Conservation (phyloP, 495 filamentous ascomycete genomes). For the Gamarada debralockiae region DNA sequence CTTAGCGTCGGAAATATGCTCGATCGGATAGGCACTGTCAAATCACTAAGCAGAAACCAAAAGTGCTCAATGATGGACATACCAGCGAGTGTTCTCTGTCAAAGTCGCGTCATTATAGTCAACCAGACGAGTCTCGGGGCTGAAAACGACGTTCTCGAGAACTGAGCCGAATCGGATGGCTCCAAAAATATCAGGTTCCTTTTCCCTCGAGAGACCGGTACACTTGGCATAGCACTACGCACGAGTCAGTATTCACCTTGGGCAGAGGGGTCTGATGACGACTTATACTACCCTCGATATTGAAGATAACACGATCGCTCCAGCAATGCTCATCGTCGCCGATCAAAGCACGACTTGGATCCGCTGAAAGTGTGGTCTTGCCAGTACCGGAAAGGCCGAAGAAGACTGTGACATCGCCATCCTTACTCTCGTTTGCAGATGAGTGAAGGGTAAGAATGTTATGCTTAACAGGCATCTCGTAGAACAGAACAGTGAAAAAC, state of each 20-base stretch:
- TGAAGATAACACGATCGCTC: constrained; percentile 95
- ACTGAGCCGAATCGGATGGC: constrained; percentile 97
- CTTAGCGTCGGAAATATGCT: constrained; percentile 98
- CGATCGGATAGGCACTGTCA: constrained; percentile 98
- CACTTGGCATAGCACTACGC: constrained; percentile 89
- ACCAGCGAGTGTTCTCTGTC: constrained; percentile 97
- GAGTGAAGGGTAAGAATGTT: constrained; percentile 97
- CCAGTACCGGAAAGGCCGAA: constrained; percentile 99
- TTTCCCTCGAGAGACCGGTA: constrained; percentile 95
- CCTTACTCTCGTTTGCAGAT: constrained; percentile 83
- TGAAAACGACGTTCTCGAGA: constrained; percentile 97
- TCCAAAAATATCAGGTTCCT: constrained; percentile 97
- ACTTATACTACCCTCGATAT: constrained; percentile 85
- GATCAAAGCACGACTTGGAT: constrained; percentile 92
- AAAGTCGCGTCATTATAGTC: constrained; percentile 94
- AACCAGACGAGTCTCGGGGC: constrained; percentile 81
- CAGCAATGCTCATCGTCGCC: constrained; percentile 99
- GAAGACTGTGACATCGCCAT: constrained; percentile 97
- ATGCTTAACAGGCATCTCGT: constrained; percentile 99
- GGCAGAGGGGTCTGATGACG: constrained; percentile 1
- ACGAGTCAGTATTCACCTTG: constrained; percentile 8
- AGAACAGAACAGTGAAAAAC: constrained; percentile 99
- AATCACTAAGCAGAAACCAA: too few species aligned
- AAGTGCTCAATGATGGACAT: too few species aligned
- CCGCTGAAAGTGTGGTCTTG: constrained; percentile 97